phyloP scores from a whole-genome alignment of 176 grass and related monocot genomes.

The Pontederia crassipes region DNA sequence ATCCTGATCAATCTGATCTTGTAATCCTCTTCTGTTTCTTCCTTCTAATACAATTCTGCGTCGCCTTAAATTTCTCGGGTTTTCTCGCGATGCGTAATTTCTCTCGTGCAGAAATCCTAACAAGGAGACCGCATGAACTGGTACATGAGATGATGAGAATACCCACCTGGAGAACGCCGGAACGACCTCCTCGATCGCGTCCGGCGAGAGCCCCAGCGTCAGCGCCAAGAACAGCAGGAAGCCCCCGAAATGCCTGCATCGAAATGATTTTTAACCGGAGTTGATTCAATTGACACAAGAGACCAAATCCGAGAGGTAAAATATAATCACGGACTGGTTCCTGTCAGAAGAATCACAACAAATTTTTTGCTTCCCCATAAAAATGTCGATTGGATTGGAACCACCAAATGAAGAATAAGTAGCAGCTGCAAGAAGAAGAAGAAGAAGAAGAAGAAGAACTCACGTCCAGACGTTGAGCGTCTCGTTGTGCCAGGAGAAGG shows the following conservation, averaged over 20 bases:
- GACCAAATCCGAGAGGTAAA: neutral
- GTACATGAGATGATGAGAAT: neutral
- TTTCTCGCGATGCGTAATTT: too few relatives aligned
- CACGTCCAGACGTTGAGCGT: slow-evolving; percentile 99
- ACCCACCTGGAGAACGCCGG: neutral
- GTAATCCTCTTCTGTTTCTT: too few relatives aligned
- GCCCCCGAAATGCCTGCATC: slow-evolving; percentile 15
- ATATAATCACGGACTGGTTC: neutral
- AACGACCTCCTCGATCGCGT: slow-evolving; percentile 1
- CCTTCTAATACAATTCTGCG: too few relatives aligned
- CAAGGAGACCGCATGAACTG: neutral
- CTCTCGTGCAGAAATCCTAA: too few relatives aligned
- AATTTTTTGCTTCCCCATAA: too few relatives aligned
- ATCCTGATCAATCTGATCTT: too few relatives aligned
- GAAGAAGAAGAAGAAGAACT: neutral
- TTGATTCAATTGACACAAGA: neutral
- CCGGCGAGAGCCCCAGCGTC: slow-evolving; percentile 2
- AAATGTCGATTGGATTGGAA: neutral
- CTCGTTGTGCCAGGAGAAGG: slow-evolving; percentile 99
- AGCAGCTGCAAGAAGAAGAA: neutral
- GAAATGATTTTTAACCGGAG: neutral
- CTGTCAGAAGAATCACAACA: too few relatives aligned
- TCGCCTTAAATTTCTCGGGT: too few relatives aligned
- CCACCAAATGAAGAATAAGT: too few relatives aligned
- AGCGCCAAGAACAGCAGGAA: slow-evolving; percentile 12